These are phyloP conservation scores for Thamnidium elegans DNA, from an alignment of 192 early-diverging fungal genomes.

Conservation along the genomic window DNA sequence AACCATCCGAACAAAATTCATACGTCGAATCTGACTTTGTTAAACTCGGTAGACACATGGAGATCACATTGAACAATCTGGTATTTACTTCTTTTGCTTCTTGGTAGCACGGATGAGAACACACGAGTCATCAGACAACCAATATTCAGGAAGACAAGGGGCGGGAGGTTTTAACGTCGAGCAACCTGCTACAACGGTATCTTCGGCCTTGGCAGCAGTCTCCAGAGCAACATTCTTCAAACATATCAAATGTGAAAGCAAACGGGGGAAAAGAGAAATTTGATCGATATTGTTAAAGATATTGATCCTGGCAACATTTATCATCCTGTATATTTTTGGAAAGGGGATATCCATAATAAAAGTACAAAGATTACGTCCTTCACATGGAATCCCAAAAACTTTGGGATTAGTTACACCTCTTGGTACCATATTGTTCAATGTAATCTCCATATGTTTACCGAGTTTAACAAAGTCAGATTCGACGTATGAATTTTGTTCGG, in stretches of 20 bases:
- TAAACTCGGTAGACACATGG: constrained; percentile 14
- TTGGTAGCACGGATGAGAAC: background rate
- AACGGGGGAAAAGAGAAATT: too few relatives aligned
- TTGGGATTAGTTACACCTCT: background rate
- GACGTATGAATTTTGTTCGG: background rate
- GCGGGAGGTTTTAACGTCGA: background rate
- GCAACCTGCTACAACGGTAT: background rate
- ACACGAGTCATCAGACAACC: constrained; percentile 6
- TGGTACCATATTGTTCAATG: background rate
- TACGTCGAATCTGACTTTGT: constrained; percentile 14
- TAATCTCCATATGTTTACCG: too few relatives aligned
- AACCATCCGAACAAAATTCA: background rate
- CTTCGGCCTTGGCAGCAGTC: constrained; percentile 3
- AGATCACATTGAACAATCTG: constrained; percentile 3
- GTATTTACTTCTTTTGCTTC: constrained; percentile 2
- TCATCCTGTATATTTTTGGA: constrained; percentile 10
- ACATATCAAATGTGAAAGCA: constrained; percentile 1
- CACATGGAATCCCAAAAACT: background rate
- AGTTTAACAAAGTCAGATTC: constrained; percentile 18
- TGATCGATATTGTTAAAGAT: too few relatives aligned
- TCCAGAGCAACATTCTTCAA: constrained; percentile 1
- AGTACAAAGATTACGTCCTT: constrained; percentile 7
- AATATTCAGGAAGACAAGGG: background rate
- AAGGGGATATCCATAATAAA: constrained; percentile 9
- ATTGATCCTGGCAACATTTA: too few relatives aligned